Base-by-base conservation (phyloP, 2,329 filamentous ascomycete genomes). In the Lachnellula occidentalis region DNA sequence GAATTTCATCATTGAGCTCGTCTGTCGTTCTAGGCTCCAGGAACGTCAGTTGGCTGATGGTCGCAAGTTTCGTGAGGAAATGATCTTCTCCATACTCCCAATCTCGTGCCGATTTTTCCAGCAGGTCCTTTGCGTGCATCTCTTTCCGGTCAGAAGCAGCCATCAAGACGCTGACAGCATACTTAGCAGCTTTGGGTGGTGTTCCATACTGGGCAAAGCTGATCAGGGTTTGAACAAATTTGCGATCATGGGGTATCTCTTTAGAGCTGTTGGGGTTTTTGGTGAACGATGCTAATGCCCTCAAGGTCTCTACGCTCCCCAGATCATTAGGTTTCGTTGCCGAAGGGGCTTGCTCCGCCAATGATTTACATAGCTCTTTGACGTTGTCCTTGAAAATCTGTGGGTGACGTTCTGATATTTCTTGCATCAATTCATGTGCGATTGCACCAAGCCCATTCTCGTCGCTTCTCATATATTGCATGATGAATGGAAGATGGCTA, bases 371-470 rank as follows among this genome's bases (percentile, higher is more conserved):
- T 46, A 99, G 81, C 58, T 95, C 91, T 57, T 90, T 88, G 5
- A 96, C 88, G 62, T 97, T 92, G 1, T 90, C 88, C 67, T 94
- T 92, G 74, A 99, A 91, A 8, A 97, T 83, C 55, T 92, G 88
- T 0, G 94, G 92, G 60, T 94, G 94, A 45, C 85, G 83, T 51
- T 89, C 85, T 0, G 94, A 97, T 31, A 97, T 96, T 67, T 96
- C 89, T 65, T 90, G 92, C 47, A 97, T 79, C 51, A 97, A 80
- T 66, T 95, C 89, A 66, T 96, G 91, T 1, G 94, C 92, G 14
- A 88, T 84, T 19, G 81, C 76, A 5, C 87, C 89, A 48, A 96
- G 77, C 0, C 85, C 86, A 48, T 88, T 83, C 66, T 92, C 87
- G 66, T 96, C 87, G 9, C 84, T 92, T 65, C 90, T 86, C 11